Evolutionary conservation across 345 rosid genomes (phyloP).

Genomic region (Gossypium herbaceum): DNA sequence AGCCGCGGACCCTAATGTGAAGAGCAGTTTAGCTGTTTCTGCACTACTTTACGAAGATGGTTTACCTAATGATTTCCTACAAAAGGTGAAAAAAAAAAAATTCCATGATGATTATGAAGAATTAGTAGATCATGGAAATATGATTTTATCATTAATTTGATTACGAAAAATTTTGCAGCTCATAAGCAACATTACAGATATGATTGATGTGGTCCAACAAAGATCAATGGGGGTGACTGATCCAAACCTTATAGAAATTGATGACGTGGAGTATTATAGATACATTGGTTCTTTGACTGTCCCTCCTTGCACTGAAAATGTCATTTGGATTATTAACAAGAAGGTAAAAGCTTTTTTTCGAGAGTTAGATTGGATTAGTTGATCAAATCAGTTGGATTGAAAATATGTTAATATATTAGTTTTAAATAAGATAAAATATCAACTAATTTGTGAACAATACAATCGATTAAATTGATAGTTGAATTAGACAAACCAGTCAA

Average conservation of each 20-base stretch:
- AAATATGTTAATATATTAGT: too few relatives aligned
- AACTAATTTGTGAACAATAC: too few relatives aligned
- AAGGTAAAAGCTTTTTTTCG: conserved; percentile 27
- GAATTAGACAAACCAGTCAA: too few relatives aligned
- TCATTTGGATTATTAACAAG: conserved; percentile 55
- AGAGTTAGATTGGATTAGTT: too few relatives aligned
- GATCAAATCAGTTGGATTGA: too few relatives aligned
- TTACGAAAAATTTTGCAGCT: conserved; percentile 22
- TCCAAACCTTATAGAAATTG: conserved; percentile 44
- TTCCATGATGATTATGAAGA: too few relatives aligned
- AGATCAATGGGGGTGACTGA: conserved; percentile 41
- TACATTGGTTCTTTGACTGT: conserved; percentile 76
- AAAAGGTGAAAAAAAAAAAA: conserved; percentile 33
- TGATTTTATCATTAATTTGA: background rate
- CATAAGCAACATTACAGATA: conserved; percentile 14
- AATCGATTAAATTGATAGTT: too few relatives aligned
- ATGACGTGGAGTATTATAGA: conserved; percentile 49
- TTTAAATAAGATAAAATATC: too few relatives aligned
- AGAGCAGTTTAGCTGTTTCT: conserved; percentile 40
- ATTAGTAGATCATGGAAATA: too few relatives aligned
- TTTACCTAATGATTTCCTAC: conserved; percentile 45
- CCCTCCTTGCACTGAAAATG: conserved; percentile 84
- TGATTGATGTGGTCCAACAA: conserved; percentile 22
- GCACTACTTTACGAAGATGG: conserved; percentile 53
- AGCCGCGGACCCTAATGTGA: conserved; percentile 36